Evolutionary conservation across 208 protist species (phyloP), one percentile per base, ranked within the genome.

Genomic region (Ichthyophonus hoferi): DNA sequence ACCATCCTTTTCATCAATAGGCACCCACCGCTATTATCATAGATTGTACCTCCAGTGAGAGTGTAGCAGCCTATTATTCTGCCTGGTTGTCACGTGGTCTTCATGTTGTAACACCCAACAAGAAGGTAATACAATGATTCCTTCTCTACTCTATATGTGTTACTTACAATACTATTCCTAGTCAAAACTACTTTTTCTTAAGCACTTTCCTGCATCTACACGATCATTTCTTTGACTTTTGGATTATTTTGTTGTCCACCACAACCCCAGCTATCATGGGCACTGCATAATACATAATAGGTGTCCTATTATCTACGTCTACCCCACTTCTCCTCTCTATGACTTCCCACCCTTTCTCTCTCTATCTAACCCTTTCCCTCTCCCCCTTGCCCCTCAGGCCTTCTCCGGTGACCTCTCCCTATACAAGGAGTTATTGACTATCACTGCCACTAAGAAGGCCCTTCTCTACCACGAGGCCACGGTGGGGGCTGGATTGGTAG

Each of bases 401-500:
- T 79, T 90, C 31, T 92, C 89, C 33, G 85, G 92, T 34, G 77
- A 58, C 3, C 2, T 89, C 33, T 43, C 2, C 1, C 76, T 90
- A 0, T 94, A 89, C 88, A 79, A 91, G 2, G 3, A 34, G n/a
- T 79, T 91, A 24, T 67, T 87, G 3, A 1, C 37, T 1, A 24
- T 78, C 1, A 7, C 1, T 2, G 38, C 39, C 35, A 1, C 50
- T 34, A 79, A 79, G 17, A 12, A 39, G 58, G n/a, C 17, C 40
- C 24, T 50, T 33, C 7, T 87, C 24, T 77, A 38, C 1, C 89
- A 94, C 87, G 93, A 95, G 89, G 83, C 92, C 40, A 94, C 91
- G 35, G 93, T 95, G 1, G 93, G 93, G 34, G 93, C 92, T 0
- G 93, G 92, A 0, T 87, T 95, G 35, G 50, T 67, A 67, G n/a